Base-by-base conservation (phyloP, 2,329 filamentous ascomycete species). In the Fusarium devonianum region DNA sequence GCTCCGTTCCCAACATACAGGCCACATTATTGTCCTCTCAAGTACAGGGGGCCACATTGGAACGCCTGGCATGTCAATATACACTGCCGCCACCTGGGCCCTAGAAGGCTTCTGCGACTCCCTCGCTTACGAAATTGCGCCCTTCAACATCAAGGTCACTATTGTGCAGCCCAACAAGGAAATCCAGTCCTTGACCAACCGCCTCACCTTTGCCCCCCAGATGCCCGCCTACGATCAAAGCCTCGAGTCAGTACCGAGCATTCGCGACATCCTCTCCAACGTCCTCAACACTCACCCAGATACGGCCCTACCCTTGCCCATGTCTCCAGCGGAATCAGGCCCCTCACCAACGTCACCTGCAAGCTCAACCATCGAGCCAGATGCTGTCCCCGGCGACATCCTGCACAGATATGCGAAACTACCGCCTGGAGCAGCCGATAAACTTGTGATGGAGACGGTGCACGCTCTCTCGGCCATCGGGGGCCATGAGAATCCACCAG, bases 161-260 rank as follows among this genome's bases (percentile, higher is more conserved):
- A 92, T 97, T 60, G 88, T 99, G 33, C 93, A 99, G 76, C 92
- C 92, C 18, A 95, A 92, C 72, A 91, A 96, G 74, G 93, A 97
- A 75, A 90, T 96, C 54, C 86, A 88, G 58, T 86, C 91, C 22
- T 79, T 97, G 48, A 94, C 90, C 19, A 96, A 96, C 73, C 86
- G 88, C 46, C 88, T 97, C 63, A 88, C 86, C 37, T 90, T 93
- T 60, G 89, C 90, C 3, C 92, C 93, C 5, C 86, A 87, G 25
- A 82, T 96, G 67, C 79, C 81, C 2, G 84, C 77, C 13, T 74
- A 74, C 28, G 62, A 67, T 2, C 65, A 70, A 48, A 67, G 62
- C 12, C 66, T 66, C 32, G 65, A 70, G 55, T 85, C 85, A 3
- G 91, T 90, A 3, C 92, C 92, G 1, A 85, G 89, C 37, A 85